Percentiles rank a stretch among this genome's conserved stretches.
phyloP scores from a whole-genome alignment of 192 early-diverging fungal genomes.

The Podila epigama region DNA sequence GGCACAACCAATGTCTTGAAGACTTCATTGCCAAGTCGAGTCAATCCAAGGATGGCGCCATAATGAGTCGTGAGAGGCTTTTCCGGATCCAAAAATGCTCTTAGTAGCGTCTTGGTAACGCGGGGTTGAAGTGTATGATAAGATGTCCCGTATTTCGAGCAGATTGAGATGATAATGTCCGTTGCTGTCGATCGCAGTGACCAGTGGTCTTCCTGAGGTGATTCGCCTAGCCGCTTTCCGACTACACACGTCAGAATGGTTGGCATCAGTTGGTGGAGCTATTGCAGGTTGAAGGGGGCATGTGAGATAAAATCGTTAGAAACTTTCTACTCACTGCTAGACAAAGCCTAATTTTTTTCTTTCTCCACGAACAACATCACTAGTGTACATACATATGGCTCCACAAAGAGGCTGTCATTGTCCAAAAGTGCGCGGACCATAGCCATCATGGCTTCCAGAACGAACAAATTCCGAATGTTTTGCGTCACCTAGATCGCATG shows the following conservation, averaged over 20 bases:
- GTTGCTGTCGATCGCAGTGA: slow-evolving; percentile 81
- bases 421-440: slow-evolving; percentile 81
- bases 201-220: slow-evolving; percentile 83
- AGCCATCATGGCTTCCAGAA: slow-evolving; percentile 79
- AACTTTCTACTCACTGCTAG: background rate
- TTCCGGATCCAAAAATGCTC: slow-evolving; percentile 87
- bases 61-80: slow-evolving; percentile 87
- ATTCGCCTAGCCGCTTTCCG: slow-evolving; percentile 79
- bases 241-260: slow-evolving; percentile 93
- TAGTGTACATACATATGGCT: slow-evolving; percentile 85
- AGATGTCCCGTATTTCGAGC: slow-evolving; percentile 73
- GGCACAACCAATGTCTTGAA: slow-evolving; percentile 78
- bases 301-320: background rate
- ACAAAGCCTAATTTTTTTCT: background rate
- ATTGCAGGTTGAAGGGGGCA: slow-evolving; percentile 2
- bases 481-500: slow-evolving; percentile 66
- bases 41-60: slow-evolving; percentile 86
- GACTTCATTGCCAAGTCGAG: slow-evolving; percentile 79
- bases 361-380: background rate
- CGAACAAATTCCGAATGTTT: slow-evolving; percentile 76
- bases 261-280: slow-evolving; percentile 97
- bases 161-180: slow-evolving; percentile 74
- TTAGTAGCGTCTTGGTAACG: slow-evolving; percentile 87
- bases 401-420: slow-evolving; percentile 90
- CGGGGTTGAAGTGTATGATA: slow-evolving; percentile 92